Evolutionary conservation across 2,329 filamentous ascomycete species (phyloP).

Genomic region (Sporothrix variecibatus): DNA sequence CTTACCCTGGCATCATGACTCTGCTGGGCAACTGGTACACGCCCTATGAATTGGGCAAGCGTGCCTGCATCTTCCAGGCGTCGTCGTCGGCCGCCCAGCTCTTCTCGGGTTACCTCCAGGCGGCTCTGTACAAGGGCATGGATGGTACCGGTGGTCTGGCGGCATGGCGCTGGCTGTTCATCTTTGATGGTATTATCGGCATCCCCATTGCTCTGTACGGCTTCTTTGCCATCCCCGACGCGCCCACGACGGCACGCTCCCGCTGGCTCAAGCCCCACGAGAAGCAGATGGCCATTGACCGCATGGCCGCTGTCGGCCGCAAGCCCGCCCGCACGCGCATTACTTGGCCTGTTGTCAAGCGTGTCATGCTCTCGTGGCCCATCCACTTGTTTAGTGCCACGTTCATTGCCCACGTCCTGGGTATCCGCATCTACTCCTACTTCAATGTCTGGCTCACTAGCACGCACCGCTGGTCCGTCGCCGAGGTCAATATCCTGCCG

Average conservation of each 20-base stretch:
- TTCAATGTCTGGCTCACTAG: conserved; percentile 32
- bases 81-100: conserved; percentile 39
- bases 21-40: conserved; percentile 49
- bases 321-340: background rate
- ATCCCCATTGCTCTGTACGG: conserved; percentile 33
- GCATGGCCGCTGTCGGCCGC: conserved; percentile 24
- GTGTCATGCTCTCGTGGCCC: conserved; percentile 25
- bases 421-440: conserved; percentile 28
- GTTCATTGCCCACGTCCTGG: conserved; percentile 27
- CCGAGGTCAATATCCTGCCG: conserved; percentile 51
- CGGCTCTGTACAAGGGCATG: conserved; percentile 40
- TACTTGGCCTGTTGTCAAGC: background rate
- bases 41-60: conserved; percentile 45
- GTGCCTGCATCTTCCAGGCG: conserved; percentile 45
- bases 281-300: conserved; percentile 17
- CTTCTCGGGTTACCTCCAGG: conserved; percentile 41
- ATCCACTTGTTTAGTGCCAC: conserved; percentile 27
- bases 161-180: conserved; percentile 45
- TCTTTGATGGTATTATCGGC: conserved; percentile 41
- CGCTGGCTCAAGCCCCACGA: conserved; percentile 25
- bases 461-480: conserved; percentile 43
- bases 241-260: conserved; percentile 23
- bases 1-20: conserved; percentile 47
- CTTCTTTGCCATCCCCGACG: conserved; percentile 33
- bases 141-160: conserved; percentile 39